Evolutionary conservation across 768 basidiomycete species (phyloP).

Genomic region (Russula sp.): DNA sequence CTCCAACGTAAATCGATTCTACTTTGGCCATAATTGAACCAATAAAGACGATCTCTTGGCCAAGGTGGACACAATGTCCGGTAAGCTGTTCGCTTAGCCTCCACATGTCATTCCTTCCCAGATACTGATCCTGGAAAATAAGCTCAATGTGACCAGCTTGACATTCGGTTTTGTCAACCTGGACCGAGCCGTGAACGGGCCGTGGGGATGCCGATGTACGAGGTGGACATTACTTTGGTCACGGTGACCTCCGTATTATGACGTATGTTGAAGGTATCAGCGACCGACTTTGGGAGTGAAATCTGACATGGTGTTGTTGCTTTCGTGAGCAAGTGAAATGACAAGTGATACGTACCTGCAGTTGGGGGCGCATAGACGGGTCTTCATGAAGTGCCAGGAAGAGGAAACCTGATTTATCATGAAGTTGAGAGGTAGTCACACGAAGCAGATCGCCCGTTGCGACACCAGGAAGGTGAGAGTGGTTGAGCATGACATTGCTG

Average conservation of each 20-base stretch:
- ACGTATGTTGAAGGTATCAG: conserved; percentile 65
- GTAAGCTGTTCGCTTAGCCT: conserved; percentile 78
- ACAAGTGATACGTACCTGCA: conserved; percentile 48
- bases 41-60: conserved; percentile 83
- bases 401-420: conserved; percentile 48
- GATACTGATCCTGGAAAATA: conserved; percentile 91
- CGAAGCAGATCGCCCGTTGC: conserved; percentile 70
- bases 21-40: conserved; percentile 82
- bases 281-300: conserved; percentile 68
- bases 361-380: conserved; percentile 52
- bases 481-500: conserved; percentile 62
- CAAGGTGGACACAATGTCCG: conserved; percentile 75
- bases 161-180: conserved; percentile 66
- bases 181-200: conserved; percentile 14
- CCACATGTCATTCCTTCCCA: conserved; percentile 98
- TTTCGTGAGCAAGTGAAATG: not conserved
- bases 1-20: conserved; percentile 68
- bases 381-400: conserved; percentile 71
- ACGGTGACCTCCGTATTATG: conserved; percentile 70
- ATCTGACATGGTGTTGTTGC: conserved; percentile 46
- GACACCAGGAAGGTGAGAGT: conserved; percentile 74
- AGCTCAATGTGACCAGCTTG: conserved; percentile 83
- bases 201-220: conserved; percentile 13
- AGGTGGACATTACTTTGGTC: conserved; percentile 53
- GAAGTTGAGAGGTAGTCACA: conserved; percentile 46